phyloP scores from a whole-genome alignment of 139 green algal species.

The Chlorokybus atmophyticus region DNA sequence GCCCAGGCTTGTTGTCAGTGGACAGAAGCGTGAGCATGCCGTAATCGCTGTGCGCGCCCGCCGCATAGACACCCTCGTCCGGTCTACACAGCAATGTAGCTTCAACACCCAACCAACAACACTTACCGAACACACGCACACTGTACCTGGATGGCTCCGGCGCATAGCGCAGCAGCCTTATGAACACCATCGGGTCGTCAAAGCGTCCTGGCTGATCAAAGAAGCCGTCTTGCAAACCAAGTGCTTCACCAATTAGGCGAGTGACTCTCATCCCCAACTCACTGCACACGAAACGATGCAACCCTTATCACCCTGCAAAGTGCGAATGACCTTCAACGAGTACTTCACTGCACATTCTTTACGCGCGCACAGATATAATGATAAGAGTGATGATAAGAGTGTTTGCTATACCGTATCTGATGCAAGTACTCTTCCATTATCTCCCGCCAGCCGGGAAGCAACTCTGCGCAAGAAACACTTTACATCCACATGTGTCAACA shows the following conservation, averaged over 20 bases:
- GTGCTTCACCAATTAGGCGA: conserved; percentile 52
- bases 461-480: no score
- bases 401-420: no score
- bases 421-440: conserved; percentile 41
- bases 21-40: conserved; percentile 82
- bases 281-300: not conserved
- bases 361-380: not conserved
- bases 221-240: conserved; percentile 45
- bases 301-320: no score
- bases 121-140: no score
- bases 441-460: conserved; percentile 41
- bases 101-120: no score
- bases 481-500: no score
- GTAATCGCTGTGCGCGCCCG: conserved; percentile 82
- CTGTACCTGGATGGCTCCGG: no score
- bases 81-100: conserved; percentile 15
- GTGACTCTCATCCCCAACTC: conserved; percentile 40
- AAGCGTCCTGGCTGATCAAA: conserved; percentile 56
- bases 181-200: conserved; percentile 48
- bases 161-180: conserved; percentile 86
- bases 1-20: conserved; percentile 44
- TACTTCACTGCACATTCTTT: not conserved
- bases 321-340: not conserved
- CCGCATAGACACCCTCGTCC: conserved; percentile 29
- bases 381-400: no score